A percentile compares a stretch with the other conserved stretches of the same genome.
Conservation (phyloP, 2,329 filamentous ascomycete genomes). For the Trichothecium roseum region DNA sequence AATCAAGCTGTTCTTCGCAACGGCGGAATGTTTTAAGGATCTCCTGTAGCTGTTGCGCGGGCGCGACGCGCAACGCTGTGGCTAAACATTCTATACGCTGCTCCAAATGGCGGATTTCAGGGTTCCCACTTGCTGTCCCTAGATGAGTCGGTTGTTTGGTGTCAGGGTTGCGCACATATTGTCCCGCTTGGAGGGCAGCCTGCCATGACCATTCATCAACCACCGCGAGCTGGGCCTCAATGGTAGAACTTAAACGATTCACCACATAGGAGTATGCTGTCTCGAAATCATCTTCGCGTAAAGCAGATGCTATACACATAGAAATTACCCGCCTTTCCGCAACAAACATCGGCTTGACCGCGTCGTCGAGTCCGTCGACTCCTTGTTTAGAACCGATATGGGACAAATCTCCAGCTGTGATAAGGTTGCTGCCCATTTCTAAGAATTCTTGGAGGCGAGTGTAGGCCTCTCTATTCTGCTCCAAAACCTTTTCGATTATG, state of each 20-base stretch:
- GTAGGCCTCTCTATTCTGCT: constrained; percentile 66
- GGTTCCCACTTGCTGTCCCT: constrained; percentile 47
- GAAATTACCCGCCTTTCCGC: constrained; percentile 61
- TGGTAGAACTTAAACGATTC: constrained; percentile 44
- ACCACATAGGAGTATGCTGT: constrained; percentile 79
- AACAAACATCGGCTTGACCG: constrained; percentile 20
- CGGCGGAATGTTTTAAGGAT: constrained; percentile 66
- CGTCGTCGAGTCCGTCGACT: constrained; percentile 9
- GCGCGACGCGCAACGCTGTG: constrained; percentile 64
- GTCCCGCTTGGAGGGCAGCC: constrained; percentile 68
- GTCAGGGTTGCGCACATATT: constrained; percentile 49
- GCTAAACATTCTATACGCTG: constrained; percentile 74
- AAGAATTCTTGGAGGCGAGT: constrained; percentile 65
- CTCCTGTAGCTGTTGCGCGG: constrained; percentile 58
- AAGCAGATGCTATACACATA: constrained; percentile 70
- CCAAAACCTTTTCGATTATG: constrained; percentile 61
- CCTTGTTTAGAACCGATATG: constrained; percentile 2
- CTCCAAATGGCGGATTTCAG: constrained; percentile 61
- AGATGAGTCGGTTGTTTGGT: constrained; percentile 49
- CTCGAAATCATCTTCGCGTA: constrained; percentile 72
- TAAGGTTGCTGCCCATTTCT: constrained; percentile 57
- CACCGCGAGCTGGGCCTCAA: constrained; percentile 10
- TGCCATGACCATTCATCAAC: constrained; percentile 66
- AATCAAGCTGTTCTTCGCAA: constrained; percentile 68
- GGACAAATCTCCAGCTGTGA: constrained; percentile 41